Conservation (phyloP, 2,329 filamentous ascomycete genomes). For the Ophiostoma populinum region DNA sequence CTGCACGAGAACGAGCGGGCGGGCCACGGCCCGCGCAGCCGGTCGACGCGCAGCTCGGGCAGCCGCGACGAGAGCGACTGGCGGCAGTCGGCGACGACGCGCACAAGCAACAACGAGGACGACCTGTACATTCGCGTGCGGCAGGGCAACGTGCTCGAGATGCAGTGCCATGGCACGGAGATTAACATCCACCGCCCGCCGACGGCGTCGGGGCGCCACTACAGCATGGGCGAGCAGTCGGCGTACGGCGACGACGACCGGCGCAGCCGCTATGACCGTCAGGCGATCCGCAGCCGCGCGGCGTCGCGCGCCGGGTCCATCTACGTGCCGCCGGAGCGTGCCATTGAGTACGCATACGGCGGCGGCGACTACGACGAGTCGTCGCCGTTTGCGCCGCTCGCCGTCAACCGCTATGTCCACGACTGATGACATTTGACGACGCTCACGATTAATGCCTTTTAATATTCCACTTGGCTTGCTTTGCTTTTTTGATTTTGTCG, state of each 20-base stretch:
- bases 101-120: slow-evolving; percentile 38
- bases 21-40: slow-evolving; percentile 29
- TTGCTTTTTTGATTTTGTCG: too few species aligned
- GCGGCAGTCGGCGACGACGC: slow-evolving; percentile 41
- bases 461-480: too few species aligned
- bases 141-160: slow-evolving; percentile 21
- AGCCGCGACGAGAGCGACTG: slow-evolving; percentile 49
- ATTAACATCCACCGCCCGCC: slow-evolving; percentile 29
- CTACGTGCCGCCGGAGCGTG: slow-evolving; percentile 16
- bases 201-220: slow-evolving; percentile 12
- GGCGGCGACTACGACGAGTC: slow-evolving; percentile 5
- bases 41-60: slow-evolving; percentile 38
- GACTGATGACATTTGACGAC: neutral
- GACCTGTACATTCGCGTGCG: slow-evolving; percentile 45
- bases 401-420: neutral
- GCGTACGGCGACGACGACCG: slow-evolving; percentile 35
- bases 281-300: slow-evolving; percentile 27
- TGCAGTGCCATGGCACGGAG: slow-evolving; percentile 40
- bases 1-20: slow-evolving; percentile 33
- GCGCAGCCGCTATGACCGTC: slow-evolving; percentile 26
- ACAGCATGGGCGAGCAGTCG: slow-evolving; percentile 27
- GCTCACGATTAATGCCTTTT: too few species aligned
- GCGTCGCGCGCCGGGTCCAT: slow-evolving; percentile 31
- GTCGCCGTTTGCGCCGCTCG: slow-evolving; percentile 4
- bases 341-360: slow-evolving; percentile 12